Evolutionary conservation across 1,139 yeast genomes (phyloP).

Genomic region (Hanseniaspora uvarum): DNA sequence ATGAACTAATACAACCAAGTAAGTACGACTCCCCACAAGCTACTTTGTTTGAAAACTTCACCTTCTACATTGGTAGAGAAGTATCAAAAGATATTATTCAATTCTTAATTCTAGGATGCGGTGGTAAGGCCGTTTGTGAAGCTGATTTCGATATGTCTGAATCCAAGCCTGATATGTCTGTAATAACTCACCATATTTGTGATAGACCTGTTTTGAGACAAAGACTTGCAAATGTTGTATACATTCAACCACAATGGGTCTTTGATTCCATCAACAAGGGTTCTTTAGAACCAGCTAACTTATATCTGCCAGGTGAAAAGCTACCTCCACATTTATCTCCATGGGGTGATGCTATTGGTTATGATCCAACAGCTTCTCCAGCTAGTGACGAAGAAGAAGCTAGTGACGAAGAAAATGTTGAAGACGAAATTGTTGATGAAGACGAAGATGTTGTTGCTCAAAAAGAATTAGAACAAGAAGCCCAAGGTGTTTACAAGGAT

Average conservation of each 20-base stretch:
- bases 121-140: conserved; percentile 80
- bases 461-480: conserved; percentile 82
- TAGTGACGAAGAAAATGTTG: conserved; percentile 32
- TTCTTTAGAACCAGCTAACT: conserved; percentile 60
- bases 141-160: conserved; percentile 55
- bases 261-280: conserved; percentile 83
- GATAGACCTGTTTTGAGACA: conserved; percentile 77
- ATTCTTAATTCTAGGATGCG: conserved; percentile 75
- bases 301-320: conserved; percentile 86
- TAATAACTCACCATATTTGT: conserved; percentile 83
- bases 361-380: conserved; percentile 62
- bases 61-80: conserved; percentile 87
- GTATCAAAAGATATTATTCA: conserved; percentile 88
- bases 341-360: conserved; percentile 93
- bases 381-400: conserved; percentile 44
- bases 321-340: conserved; percentile 96
- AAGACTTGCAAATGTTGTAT: conserved; percentile 84
- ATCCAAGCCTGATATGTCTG: conserved; percentile 47
- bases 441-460: conserved; percentile 61
- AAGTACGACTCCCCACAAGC: conserved; percentile 48
- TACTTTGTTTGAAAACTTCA: conserved; percentile 58
- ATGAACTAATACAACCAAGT: conserved; percentile 69
- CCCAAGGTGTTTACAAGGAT: conserved; percentile 59
- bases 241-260: conserved; percentile 96
- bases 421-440: conserved; percentile 37